phyloP scores from a whole-genome alignment of 1,139 yeast genomes.

The Suhomyces panamericanus region DNA sequence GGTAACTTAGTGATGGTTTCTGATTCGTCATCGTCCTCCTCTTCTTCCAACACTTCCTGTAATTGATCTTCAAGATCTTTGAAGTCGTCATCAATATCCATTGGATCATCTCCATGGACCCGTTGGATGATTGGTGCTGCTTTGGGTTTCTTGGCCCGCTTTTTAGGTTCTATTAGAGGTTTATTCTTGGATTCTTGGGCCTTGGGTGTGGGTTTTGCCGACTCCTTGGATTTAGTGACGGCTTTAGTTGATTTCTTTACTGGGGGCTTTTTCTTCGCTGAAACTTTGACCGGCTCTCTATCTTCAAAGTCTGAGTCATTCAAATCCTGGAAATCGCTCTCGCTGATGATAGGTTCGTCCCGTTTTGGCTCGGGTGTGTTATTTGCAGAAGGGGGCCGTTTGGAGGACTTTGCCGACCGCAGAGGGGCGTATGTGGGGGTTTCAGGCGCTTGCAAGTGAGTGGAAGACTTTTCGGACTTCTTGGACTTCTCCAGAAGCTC shows the following conservation, averaged over 20 bases:
- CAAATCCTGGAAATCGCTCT: constrained; percentile 40
- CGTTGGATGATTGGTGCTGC: constrained; percentile 15
- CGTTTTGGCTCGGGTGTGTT: constrained; percentile 19
- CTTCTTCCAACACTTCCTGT: constrained; percentile 42
- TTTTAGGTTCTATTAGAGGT: constrained; percentile 1
- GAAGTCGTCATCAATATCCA: constrained; percentile 43
- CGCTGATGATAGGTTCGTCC: constrained; percentile 32
- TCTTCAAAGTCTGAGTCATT: constrained; percentile 24
- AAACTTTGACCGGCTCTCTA: constrained; percentile 9
- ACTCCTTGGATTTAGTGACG: not conserved
- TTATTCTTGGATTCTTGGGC: not conserved
- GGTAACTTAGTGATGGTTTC: constrained; percentile 1
- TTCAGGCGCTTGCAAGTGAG: not conserved
- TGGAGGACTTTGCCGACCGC: constrained; percentile 13
- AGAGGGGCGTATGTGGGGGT: constrained; percentile 4
- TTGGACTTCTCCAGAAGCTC: not conserved
- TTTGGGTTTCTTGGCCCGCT: constrained; percentile 3
- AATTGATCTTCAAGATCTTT: constrained; percentile 47
- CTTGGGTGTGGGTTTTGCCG: not conserved
- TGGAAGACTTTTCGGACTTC: not conserved
- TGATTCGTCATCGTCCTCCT: constrained; percentile 10
- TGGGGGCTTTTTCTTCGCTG: constrained; percentile 3
- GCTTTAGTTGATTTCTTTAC: constrained; percentile 1
- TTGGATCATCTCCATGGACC: constrained; percentile 12
- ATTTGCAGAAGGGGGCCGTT: constrained; percentile 21